phyloP scores from a whole-genome alignment of 805 yeast genomes.

The Wickerhamomyces bisporus region DNA sequence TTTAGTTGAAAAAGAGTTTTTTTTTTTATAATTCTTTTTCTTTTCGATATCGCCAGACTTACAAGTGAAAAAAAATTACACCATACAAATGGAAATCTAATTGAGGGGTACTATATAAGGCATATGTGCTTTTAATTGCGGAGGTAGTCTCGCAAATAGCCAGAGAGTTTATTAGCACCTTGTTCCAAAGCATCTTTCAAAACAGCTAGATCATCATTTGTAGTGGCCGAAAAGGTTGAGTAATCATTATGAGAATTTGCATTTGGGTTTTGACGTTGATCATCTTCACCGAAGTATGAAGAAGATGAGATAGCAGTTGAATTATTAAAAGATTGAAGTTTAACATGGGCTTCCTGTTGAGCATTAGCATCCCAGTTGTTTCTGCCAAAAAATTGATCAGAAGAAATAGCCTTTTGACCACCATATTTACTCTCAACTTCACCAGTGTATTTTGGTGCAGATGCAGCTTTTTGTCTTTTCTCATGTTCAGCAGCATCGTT shows the following conservation, averaged over 20 bases:
- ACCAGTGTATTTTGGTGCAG: conserved; percentile 65
- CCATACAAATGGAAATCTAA: no score
- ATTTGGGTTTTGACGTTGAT: conserved; percentile 37
- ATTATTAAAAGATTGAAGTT: conserved; percentile 75
- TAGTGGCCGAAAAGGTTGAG: conserved; percentile 64
- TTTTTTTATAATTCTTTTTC: no score
- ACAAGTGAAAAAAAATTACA: no score
- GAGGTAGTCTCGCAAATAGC: conserved; percentile 80
- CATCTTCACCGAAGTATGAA: conserved; percentile 86
- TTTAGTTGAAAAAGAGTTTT: no score
- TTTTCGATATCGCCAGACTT: no score
- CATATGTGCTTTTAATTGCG: no score
- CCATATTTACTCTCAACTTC: conserved; percentile 77
- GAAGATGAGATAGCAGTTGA: conserved; percentile 90
- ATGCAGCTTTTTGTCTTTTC: conserved; percentile 38
- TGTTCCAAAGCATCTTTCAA: conserved; percentile 88
- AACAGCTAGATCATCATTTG: conserved; percentile 86
- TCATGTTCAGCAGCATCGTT: conserved; percentile 49
- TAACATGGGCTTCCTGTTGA: conserved; percentile 74
- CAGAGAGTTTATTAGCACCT: conserved; percentile 87
- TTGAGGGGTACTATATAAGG: no score
- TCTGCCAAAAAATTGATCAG: conserved; percentile 91
- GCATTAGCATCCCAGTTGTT: conserved; percentile 75
- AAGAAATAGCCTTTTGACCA: conserved; percentile 87
- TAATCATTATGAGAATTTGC: conserved; percentile 37